Evolutionary conservation across 768 basidiomycete genomes (phyloP).

Genomic region (Lactarius akahatsu): DNA sequence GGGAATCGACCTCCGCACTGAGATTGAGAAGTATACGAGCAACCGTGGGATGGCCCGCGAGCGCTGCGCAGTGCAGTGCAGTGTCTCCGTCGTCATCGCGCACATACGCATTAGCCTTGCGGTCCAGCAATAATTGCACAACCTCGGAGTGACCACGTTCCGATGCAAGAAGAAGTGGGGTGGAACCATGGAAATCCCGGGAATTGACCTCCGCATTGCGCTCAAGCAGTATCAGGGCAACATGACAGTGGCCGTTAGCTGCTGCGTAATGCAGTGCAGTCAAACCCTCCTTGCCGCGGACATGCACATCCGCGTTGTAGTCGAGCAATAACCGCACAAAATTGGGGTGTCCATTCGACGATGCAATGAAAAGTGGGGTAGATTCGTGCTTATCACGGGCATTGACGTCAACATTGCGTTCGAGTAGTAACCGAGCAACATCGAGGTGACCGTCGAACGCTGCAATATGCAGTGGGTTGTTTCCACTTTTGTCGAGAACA

Average conservation of each 20-base stretch:
- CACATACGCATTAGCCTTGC: background rate
- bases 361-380: background rate
- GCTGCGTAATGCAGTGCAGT: background rate
- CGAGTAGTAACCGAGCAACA: no score
- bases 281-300: background rate
- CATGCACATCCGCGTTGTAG: background rate
- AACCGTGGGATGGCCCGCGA: background rate
- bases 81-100: background rate
- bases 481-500: no score
- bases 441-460: no score
- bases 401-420: no score
- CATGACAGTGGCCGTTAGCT: background rate
- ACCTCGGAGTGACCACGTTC: background rate
- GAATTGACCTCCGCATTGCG: background rate
- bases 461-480: no score
- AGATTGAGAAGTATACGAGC: background rate
- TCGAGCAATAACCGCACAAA: background rate
- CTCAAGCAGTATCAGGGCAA: background rate
- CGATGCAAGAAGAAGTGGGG: background rate
- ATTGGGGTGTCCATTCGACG: background rate
- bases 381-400: no score
- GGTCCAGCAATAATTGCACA: background rate
- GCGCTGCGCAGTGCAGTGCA: background rate
- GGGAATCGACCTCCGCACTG: background rate
- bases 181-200: background rate